These are phyloP conservation scores for Annulohypoxylon maeteangense DNA, from an alignment of 495 filamentous ascomycete species.

Conservation along the genomic window DNA sequence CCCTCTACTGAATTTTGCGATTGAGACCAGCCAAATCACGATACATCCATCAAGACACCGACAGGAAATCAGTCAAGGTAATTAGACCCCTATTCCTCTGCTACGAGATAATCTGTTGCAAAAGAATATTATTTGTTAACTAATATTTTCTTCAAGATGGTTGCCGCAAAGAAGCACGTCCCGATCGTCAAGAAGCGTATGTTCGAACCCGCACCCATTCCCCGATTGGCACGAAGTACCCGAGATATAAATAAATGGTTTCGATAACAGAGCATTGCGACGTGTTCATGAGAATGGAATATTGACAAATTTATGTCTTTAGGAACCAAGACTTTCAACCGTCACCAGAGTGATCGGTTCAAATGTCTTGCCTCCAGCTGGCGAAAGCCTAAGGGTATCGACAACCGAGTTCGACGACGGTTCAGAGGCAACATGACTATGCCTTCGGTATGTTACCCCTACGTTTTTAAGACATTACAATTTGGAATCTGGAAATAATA, in stretches of 20 bases:
- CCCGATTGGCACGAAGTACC: conserved; percentile 14
- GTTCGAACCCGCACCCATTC: conserved; percentile 52
- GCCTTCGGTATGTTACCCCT: conserved; percentile 86
- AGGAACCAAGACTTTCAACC: conserved; percentile 91
- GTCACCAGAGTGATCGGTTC: conserved; percentile 97
- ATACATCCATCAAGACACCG: conserved; percentile 55
- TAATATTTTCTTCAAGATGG: conserved; percentile 73
- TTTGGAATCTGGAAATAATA: conserved; percentile 2
- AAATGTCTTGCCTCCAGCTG: conserved; percentile 86
- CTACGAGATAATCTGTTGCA: not conserved
- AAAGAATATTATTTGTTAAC: conserved; percentile 46
- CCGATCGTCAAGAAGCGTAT: conserved; percentile 99
- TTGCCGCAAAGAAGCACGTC: conserved; percentile 97
- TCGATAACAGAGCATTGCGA: conserved; percentile 17
- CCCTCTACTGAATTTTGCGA: conserved; percentile 52
- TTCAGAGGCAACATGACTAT: conserved; percentile 89
- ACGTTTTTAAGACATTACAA: not conserved
- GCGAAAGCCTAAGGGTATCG: conserved; percentile 99
- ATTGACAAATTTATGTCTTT: conserved; percentile 51
- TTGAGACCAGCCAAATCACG: conserved; percentile 51
- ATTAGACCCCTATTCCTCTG: conserved; percentile 22
- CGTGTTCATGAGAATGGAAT: conserved; percentile 29
- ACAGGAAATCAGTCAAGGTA: conserved; percentile 62
- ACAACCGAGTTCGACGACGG: conserved; percentile 67
- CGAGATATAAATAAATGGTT: not conserved